Percentiles rank a stretch among this genome's conserved stretches.
phyloP scores from a whole-genome alignment of 2,329 filamentous ascomycete species.

The Xylariaceae sp. region DNA sequence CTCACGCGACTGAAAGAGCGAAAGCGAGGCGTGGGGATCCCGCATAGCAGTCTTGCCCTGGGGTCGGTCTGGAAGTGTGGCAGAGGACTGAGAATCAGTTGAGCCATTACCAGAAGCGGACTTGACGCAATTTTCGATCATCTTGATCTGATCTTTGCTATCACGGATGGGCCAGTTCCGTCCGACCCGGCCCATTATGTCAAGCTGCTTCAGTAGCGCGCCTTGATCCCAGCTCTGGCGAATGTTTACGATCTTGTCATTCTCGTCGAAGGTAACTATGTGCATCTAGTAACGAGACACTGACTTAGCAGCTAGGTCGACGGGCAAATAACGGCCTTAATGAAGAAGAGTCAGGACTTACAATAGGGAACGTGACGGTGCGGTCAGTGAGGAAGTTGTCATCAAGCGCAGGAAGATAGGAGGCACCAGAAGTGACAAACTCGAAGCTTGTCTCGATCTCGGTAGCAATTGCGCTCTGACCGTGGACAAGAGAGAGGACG shows the following conservation, averaged over 20 bases:
- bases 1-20: slow-evolving; percentile 68
- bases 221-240: slow-evolving; percentile 94
- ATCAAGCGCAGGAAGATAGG: slow-evolving; percentile 82
- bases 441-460: slow-evolving; percentile 81
- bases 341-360: slow-evolving; percentile 44
- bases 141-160: slow-evolving; percentile 72
- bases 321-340: neutral
- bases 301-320: slow-evolving; percentile 5
- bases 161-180: slow-evolving; percentile 95
- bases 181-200: slow-evolving; percentile 84
- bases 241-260: slow-evolving; percentile 78
- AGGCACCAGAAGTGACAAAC: slow-evolving; percentile 74
- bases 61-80: slow-evolving; percentile 40
- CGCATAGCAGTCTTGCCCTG: slow-evolving; percentile 51
- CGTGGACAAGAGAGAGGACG: slow-evolving; percentile 68
- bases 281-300: slow-evolving; percentile 57
- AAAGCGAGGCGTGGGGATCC: slow-evolving; percentile 65
- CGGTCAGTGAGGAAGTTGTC: slow-evolving; percentile 90
- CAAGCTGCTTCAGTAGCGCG: slow-evolving; percentile 84
- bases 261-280: slow-evolving; percentile 74
- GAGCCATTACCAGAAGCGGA: slow-evolving; percentile 35
- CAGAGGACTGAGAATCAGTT: slow-evolving; percentile 32
- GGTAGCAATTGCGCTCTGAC: slow-evolving; percentile 60
- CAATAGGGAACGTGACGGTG: slow-evolving; percentile 72
- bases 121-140: slow-evolving; percentile 62